Evolutionary conservation across 1,284 basidiomycete genomes (phyloP).

Genomic region (Malassezia brasiliensis): DNA sequence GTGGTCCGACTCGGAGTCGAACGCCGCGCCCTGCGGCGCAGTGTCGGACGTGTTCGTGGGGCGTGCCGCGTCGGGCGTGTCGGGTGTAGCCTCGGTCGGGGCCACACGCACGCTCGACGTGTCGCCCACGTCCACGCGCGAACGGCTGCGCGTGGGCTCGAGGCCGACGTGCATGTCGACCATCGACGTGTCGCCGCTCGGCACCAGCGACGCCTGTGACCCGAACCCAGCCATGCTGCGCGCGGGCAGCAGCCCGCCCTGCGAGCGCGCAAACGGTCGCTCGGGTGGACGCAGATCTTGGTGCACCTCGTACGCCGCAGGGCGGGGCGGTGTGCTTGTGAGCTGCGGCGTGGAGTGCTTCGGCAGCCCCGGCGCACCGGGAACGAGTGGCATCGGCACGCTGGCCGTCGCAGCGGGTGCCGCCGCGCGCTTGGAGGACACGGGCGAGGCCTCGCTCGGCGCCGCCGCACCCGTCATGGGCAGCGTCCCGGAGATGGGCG

Average conservation of each 20-base stretch:
- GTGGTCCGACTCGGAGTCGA: constrained; percentile 11
- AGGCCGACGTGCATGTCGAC: constrained; percentile 50
- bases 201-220: constrained; percentile 45
- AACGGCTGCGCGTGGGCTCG: constrained; percentile 8
- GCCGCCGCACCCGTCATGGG: neutral
- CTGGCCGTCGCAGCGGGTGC: neutral
- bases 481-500: neutral
- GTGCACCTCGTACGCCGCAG: constrained; percentile 16
- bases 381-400: constrained; percentile 12
- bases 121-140: neutral
- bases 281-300: constrained; percentile 31
- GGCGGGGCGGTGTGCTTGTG: constrained; percentile 8
- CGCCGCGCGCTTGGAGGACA: neutral
- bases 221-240: constrained; percentile 12
- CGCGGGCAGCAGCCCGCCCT: constrained; percentile 5
- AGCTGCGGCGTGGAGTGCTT: neutral
- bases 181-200: constrained; percentile 46
- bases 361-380: constrained; percentile 2
- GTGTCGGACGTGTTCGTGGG: neutral
- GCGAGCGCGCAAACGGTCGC: constrained; percentile 23
- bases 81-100: neutral
- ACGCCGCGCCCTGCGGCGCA: neutral
- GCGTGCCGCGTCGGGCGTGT: neutral
- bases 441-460: too few relatives aligned
- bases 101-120: neutral